Conservation (phyloP, 805 yeast genomes). For the Candida pseudoglaebosa region DNA sequence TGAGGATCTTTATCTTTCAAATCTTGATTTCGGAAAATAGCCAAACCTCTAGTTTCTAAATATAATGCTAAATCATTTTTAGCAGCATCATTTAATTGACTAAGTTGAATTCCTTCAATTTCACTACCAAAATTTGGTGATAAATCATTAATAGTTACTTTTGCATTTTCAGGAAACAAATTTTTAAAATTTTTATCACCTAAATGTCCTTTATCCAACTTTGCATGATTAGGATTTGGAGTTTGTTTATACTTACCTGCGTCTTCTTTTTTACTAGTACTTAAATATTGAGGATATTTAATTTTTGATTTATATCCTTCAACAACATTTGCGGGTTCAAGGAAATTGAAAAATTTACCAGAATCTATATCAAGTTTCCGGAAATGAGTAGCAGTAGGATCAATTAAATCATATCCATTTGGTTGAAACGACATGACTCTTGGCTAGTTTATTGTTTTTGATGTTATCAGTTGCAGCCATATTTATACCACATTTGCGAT, state of each 20-base stretch:
- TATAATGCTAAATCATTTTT: slow-evolving; percentile 24
- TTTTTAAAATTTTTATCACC: slow-evolving; percentile 19
- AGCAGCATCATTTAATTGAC: slow-evolving; percentile 22
- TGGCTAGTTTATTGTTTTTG: background rate
- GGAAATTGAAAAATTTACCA: background rate
- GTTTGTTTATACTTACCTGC: slow-evolving; percentile 17
- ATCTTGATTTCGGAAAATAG: slow-evolving; percentile 23
- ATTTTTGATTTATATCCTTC: slow-evolving; percentile 12
- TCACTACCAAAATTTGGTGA: slow-evolving; percentile 27
- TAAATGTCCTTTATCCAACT: slow-evolving; percentile 23
- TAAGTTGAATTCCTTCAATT: slow-evolving; percentile 21
- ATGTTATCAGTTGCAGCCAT: background rate
- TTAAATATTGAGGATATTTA: slow-evolving; percentile 21
- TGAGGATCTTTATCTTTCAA: slow-evolving; percentile 22
- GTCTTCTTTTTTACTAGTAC: slow-evolving; percentile 14
- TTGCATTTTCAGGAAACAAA: slow-evolving; percentile 15
- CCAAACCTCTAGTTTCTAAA: slow-evolving; percentile 23
- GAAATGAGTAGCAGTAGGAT: slow-evolving; percentile 2
- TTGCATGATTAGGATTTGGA: slow-evolving; percentile 17
- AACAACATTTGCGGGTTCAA: slow-evolving; percentile 6
- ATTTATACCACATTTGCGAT: slow-evolving; percentile 1
- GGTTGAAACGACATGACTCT: slow-evolving; percentile 3
- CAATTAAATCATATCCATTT: background rate
- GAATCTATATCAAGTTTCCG: background rate
- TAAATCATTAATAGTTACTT: slow-evolving; percentile 15